phyloP scores from a whole-genome alignment of 495 filamentous ascomycete genomes.

The Hypoxylon trugodes region DNA sequence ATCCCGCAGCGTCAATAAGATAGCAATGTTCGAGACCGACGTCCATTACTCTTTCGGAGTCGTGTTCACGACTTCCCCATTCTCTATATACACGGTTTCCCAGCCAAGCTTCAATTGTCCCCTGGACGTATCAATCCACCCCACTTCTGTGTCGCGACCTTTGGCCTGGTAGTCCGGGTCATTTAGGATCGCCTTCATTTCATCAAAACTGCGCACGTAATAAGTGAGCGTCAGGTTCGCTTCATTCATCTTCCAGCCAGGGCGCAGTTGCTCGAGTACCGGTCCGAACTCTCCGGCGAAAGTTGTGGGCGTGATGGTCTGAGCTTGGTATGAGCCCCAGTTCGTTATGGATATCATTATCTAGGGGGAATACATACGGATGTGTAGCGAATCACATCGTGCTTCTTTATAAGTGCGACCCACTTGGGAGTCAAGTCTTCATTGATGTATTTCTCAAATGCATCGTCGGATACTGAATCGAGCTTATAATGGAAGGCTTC shows the following conservation, averaged over 20 bases:
- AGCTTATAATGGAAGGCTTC: neutral
- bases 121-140: neutral
- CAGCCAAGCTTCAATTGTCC: neutral
- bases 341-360: neutral
- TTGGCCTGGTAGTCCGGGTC: neutral
- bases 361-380: neutral
- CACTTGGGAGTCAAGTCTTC: neutral
- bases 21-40: too few relatives aligned
- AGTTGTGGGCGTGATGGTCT: neutral
- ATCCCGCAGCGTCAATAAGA: too few relatives aligned
- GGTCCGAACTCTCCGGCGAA: neutral
- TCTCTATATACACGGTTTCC: neutral
- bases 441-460: neutral
- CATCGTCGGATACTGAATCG: neutral
- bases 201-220: neutral
- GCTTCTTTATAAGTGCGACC: neutral
- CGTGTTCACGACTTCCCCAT: neutral
- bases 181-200: neutral
- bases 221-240: neutral
- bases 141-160: neutral
- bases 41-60: too few relatives aligned
- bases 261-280: neutral
- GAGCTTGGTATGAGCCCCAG: neutral
- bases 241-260: neutral
- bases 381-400: conserved; percentile 3